Percentiles rank a stretch among this genome's conserved stretches.
These are phyloP conservation scores for Exidia glandulosa DNA, from an alignment of 768 basidiomycete species.

Conservation along the genomic window DNA sequence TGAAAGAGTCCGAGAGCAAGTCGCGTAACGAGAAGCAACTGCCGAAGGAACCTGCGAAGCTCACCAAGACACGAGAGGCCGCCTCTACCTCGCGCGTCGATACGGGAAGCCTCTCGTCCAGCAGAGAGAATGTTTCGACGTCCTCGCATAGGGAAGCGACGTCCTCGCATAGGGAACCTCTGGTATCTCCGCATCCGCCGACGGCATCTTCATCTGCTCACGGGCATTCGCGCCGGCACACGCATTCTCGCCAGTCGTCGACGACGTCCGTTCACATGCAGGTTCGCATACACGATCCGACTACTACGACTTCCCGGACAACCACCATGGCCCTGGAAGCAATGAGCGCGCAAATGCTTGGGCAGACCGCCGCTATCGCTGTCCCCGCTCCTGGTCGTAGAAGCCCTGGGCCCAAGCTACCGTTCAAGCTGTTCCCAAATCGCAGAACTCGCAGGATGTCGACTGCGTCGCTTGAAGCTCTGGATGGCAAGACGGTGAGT, in stretches of 20 bases:
- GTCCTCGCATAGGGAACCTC: too few species aligned
- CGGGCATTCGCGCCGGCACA: too few species aligned
- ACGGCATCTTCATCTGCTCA: too few species aligned
- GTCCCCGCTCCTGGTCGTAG: conserved; percentile 28
- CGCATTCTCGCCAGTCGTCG: too few species aligned
- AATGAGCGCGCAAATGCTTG: not conserved
- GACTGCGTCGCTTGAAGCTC: conserved; percentile 63
- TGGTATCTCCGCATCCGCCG: too few species aligned
- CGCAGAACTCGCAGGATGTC: conserved; percentile 54
- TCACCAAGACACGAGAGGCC: not conserved
- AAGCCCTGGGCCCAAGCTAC: conserved; percentile 34
- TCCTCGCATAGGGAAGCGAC: too few species aligned
- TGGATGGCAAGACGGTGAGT: conserved; percentile 69
- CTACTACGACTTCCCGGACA: not conserved
- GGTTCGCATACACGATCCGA: too few species aligned
- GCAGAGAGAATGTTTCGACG: too few species aligned
- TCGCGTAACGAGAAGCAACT: not conserved
- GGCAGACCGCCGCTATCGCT: conserved; percentile 12
- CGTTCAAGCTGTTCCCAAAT: conserved; percentile 53
- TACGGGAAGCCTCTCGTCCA: too few species aligned
- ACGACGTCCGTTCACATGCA: too few species aligned
- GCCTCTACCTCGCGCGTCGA: too few species aligned
- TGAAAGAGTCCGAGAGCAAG: not conserved
- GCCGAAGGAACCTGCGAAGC: not conserved
- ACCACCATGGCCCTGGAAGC: not conserved